phyloP scores from a whole-genome alignment of 2,329 filamentous ascomycete genomes.

The Neopestalotiopsis sp. region DNA sequence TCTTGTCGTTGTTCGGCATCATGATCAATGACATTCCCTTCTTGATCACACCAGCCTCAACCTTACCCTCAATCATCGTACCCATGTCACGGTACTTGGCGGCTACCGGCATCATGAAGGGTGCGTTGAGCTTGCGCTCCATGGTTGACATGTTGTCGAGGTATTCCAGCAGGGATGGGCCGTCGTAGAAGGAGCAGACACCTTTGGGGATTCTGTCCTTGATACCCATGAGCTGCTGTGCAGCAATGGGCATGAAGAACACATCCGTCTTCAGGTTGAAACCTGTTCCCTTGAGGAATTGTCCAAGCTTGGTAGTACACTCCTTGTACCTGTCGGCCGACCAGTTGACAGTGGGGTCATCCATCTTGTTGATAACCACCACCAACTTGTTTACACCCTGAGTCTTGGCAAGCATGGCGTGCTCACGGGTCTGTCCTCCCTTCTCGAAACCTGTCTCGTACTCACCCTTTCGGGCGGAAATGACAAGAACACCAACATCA shows the following conservation, averaged over 20 bases:
- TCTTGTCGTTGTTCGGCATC: conserved; percentile 91
- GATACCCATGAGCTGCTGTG: conserved; percentile 84
- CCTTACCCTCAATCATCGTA: conserved; percentile 96
- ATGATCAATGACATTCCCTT: conserved; percentile 86
- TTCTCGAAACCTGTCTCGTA: conserved; percentile 98
- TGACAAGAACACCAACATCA: conserved; percentile 93
- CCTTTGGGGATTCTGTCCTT: conserved; percentile 84
- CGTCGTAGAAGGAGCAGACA: conserved; percentile 81
- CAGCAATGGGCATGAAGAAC: conserved; percentile 94
- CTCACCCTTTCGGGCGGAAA: conserved; percentile 95
- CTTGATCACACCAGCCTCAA: conserved; percentile 92
- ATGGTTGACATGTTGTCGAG: conserved; percentile 92
- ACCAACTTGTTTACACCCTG: conserved; percentile 97
- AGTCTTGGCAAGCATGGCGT: conserved; percentile 96
- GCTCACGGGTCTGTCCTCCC: conserved; percentile 95
- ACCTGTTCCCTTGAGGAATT: conserved; percentile 89
- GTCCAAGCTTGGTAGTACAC: conserved; percentile 84
- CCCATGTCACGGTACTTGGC: conserved; percentile 98
- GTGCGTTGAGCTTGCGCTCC: conserved; percentile 94
- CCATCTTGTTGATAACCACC: conserved; percentile 99
- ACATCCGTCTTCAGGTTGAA: conserved; percentile 95
- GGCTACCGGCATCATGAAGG: conserved; percentile 98
- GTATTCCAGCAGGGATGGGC: conserved; percentile 91
- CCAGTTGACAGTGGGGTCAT: conserved; percentile 96
- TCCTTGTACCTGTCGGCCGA: conserved; percentile 91